These are phyloP conservation scores for Boletus tomentosulus DNA, from an alignment of 768 basidiomycete species.

Conservation along the genomic window DNA sequence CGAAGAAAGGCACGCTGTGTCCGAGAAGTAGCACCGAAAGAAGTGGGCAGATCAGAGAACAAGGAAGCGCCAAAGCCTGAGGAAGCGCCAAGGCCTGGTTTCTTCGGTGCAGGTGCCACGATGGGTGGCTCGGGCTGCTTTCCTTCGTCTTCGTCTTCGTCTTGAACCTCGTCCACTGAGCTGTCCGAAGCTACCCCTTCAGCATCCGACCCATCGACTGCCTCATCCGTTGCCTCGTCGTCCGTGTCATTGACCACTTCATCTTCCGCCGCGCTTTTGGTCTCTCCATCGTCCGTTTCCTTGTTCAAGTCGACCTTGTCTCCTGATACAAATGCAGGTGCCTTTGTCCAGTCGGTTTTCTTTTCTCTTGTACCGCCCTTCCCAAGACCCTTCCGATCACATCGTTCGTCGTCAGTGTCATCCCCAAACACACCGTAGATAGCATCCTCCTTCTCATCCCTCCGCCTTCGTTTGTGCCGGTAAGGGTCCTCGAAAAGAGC, in stretches of 20 bases:
- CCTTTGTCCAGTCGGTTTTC: slow-evolving; percentile 68
- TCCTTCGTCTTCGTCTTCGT: slow-evolving; percentile 32
- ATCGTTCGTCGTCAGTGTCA: slow-evolving; percentile 62
- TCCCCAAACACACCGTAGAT: slow-evolving; percentile 75
- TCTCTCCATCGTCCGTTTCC: slow-evolving; percentile 40
- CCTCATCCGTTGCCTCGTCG: slow-evolving; percentile 31
- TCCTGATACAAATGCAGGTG: slow-evolving; percentile 69
- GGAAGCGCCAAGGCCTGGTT: slow-evolving; percentile 23
- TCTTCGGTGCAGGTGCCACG: slow-evolving; percentile 21
- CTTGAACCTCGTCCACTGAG: slow-evolving; percentile 33
- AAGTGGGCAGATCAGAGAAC: slow-evolving; percentile 29
- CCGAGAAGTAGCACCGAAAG: slow-evolving; percentile 37
- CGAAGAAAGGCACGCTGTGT: slow-evolving; percentile 55
- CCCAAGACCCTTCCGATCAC: slow-evolving; percentile 16
- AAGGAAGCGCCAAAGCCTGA: slow-evolving; percentile 26
- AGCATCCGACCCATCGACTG: slow-evolving; percentile 34
- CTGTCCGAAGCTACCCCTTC: slow-evolving; percentile 33
- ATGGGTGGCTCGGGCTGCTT: slow-evolving; percentile 27
- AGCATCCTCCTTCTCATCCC: slow-evolving; percentile 64
- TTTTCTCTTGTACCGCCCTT: slow-evolving; percentile 26
- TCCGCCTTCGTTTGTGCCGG: slow-evolving; percentile 61
- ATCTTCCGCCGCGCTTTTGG: slow-evolving; percentile 33
- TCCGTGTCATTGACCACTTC: slow-evolving; percentile 35
- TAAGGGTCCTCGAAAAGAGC: slow-evolving; percentile 77
- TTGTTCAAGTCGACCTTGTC: slow-evolving; percentile 40